phyloP scores from a whole-genome alignment of 2,329 filamentous ascomycete species.

The Aspergillus pseudoterreus region DNA sequence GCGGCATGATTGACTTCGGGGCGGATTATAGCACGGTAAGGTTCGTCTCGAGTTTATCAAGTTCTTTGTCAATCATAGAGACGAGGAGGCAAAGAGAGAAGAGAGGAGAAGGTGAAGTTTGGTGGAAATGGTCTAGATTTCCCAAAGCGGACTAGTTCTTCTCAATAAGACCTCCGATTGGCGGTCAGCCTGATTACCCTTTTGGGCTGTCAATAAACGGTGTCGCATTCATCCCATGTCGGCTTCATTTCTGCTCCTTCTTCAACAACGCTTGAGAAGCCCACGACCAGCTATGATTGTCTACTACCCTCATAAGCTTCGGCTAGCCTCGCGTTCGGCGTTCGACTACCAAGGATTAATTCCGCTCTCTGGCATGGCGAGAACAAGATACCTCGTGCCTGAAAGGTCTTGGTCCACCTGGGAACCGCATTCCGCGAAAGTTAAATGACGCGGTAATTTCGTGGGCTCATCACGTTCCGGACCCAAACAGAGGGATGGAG shows the following conservation, averaged over 20 bases:
- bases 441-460: not conserved
- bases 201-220: not conserved
- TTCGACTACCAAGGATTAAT: not conserved
- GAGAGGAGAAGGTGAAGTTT: too few species aligned
- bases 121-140: too few species aligned
- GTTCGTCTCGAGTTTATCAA: too few species aligned
- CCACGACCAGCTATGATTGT: not conserved
- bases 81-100: too few species aligned
- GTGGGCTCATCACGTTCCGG: not conserved
- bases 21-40: too few species aligned
- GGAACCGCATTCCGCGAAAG: not conserved
- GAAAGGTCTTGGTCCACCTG: not conserved
- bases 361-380: not conserved
- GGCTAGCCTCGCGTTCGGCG: not conserved
- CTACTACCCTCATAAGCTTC: not conserved
- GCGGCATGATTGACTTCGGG: too few species aligned
- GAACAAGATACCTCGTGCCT: not conserved
- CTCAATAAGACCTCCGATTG: not conserved
- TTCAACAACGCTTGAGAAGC: not conserved
- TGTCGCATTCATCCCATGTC: not conserved
- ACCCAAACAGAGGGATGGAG: not conserved
- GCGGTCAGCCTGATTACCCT: not conserved
- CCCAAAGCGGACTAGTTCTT: too few species aligned
- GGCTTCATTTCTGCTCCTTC: not conserved
- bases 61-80: too few species aligned